phyloP scores from a whole-genome alignment of 2,329 filamentous ascomycete species.

The Leptosphaerulina australis region DNA sequence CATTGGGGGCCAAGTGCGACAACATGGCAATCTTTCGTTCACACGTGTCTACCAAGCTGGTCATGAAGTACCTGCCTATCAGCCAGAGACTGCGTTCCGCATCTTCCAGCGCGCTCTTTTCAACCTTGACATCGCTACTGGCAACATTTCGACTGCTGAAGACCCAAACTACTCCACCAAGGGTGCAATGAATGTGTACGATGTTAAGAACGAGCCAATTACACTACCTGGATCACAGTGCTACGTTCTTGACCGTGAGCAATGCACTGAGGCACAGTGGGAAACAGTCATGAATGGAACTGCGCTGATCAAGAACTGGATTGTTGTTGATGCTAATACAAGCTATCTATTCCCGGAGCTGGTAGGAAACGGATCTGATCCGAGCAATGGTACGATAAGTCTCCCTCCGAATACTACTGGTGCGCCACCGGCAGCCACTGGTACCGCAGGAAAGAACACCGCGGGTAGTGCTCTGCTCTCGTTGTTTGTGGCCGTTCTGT shows the following conservation, averaged over 20 bases:
- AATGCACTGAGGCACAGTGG: conserved; percentile 43
- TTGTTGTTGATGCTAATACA: conserved; percentile 44
- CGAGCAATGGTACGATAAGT: conserved; percentile 11
- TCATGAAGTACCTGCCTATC: conserved; percentile 57
- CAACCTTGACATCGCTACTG: conserved; percentile 61
- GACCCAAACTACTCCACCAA: conserved; percentile 48
- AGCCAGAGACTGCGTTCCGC: conserved; percentile 58
- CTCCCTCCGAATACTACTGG: neutral
- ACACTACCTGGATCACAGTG: conserved; percentile 47
- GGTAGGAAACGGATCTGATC: conserved; percentile 20
- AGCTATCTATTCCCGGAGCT: conserved; percentile 39
- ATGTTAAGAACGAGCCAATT: conserved; percentile 55
- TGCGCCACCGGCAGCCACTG: conserved; percentile 2
- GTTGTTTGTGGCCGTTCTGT: neutral
- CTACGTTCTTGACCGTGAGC: conserved; percentile 38
- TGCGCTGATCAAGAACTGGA: conserved; percentile 43
- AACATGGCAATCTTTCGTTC: conserved; percentile 71
- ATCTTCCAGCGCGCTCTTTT: conserved; percentile 60
- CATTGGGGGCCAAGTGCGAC: conserved; percentile 73
- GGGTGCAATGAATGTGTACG: conserved; percentile 49
- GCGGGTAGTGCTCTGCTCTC: neutral
- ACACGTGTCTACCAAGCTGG: conserved; percentile 60
- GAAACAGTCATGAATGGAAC: conserved; percentile 40
- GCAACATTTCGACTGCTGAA: conserved; percentile 50
- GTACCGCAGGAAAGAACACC: neutral